Conservation (phyloP, 1,284 basidiomycete genomes). For the Blastosporella zonata region DNA sequence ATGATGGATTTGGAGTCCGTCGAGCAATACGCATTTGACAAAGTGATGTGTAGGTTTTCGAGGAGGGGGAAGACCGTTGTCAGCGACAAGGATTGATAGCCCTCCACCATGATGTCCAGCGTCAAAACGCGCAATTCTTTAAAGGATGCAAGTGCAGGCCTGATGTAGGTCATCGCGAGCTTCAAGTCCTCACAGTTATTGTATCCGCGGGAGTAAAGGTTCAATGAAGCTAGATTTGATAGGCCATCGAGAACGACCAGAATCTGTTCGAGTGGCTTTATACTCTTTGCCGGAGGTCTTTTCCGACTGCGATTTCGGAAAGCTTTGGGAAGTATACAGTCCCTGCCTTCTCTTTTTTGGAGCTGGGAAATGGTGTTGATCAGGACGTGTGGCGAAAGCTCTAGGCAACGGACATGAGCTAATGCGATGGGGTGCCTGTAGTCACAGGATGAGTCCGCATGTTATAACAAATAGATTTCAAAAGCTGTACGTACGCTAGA, state of each 20-base stretch:
- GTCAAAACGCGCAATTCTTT: conserved; percentile 15
- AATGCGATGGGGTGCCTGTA: not conserved
- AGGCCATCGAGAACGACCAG: not conserved
- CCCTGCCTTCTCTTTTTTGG: conserved; percentile 12
- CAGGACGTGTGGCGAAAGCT: conserved; percentile 1
- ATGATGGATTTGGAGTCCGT: conserved; percentile 5
- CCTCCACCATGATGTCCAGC: conserved; percentile 21
- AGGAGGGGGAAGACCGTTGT: conserved; percentile 11
- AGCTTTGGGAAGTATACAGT: not conserved
- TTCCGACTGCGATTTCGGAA: conserved; percentile 1
- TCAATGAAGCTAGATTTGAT: not conserved
- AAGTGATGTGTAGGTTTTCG: conserved; percentile 9
- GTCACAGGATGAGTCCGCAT: not conserved
- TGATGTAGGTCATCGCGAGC: not conserved
- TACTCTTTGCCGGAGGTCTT: not conserved
- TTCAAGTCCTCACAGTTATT: not conserved
- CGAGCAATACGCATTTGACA: conserved; percentile 9
- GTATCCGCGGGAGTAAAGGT: not conserved
- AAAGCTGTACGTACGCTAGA: conserved; percentile 2
- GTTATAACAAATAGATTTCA: not conserved
- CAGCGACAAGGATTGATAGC: conserved; percentile 4
- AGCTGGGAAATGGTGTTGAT: not conserved
- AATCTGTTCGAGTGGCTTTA: not conserved
- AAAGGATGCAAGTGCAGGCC: conserved; percentile 10
- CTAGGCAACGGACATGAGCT: conserved; percentile 4